A percentile compares a stretch with the other conserved stretches of the same genome.
Evolutionary conservation across 139 green algal genomes (phyloP).

Genomic region (Chlamydomonas sp.): DNA sequence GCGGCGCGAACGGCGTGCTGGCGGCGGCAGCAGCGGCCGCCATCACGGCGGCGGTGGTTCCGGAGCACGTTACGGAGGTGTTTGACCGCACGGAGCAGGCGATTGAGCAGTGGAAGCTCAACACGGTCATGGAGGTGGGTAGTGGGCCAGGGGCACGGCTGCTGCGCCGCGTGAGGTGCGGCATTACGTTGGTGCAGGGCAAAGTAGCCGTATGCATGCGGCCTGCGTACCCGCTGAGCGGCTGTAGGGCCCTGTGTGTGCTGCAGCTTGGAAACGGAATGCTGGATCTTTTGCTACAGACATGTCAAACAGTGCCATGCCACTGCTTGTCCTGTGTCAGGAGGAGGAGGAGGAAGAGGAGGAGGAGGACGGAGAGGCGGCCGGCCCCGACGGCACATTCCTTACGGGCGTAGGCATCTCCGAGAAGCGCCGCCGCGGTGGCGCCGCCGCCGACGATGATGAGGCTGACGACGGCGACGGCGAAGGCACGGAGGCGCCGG

Average conservation of each 20-base stretch:
- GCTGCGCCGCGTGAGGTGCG: no score
- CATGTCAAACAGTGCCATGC: no score
- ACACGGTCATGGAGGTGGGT: slow-evolving; percentile 54
- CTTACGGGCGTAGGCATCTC: slow-evolving; percentile 55
- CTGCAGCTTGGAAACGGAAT: no score
- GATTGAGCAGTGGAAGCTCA: slow-evolving; percentile 60
- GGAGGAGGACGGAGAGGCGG: slow-evolving; percentile 53
- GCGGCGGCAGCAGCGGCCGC: slow-evolving; percentile 27
- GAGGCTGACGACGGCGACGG: neutral
- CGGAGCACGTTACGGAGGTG: slow-evolving; percentile 37
- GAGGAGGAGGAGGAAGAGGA: slow-evolving; percentile 82
- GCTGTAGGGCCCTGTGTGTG: no score
- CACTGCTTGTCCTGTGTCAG: slow-evolving; percentile 1
- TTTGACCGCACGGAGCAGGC: slow-evolving; percentile 47
- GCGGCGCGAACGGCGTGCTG: neutral
- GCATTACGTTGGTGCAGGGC: no score
- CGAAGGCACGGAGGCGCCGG: neutral
- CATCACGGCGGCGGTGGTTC: slow-evolving; percentile 18
- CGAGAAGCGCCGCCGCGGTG: slow-evolving; percentile 10
- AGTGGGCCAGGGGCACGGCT: neutral
- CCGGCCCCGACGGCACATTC: slow-evolving; percentile 46
- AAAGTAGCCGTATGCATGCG: no score
- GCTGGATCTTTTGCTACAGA: no score
- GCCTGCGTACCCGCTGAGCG: no score
- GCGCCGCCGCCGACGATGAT: neutral